Evolutionary conservation across 352 stramenopile genomes (phyloP).

Genomic region (Saprolegnia diclina): DNA sequence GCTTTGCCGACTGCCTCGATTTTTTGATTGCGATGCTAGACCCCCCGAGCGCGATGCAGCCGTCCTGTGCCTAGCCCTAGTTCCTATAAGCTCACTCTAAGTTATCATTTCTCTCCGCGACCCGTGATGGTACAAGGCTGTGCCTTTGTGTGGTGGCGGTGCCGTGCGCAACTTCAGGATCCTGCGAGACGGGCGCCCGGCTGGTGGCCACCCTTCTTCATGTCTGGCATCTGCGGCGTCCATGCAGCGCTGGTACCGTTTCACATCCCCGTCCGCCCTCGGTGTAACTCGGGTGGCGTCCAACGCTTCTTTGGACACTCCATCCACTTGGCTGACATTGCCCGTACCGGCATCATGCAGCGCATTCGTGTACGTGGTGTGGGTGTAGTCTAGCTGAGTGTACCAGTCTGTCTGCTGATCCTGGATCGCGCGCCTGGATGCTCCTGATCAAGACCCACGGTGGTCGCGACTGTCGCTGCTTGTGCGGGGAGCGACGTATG

Average conservation of each 20-base stretch:
- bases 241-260: slow-evolving; percentile 11
- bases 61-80: background rate
- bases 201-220: background rate
- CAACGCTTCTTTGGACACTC: slow-evolving; percentile 19
- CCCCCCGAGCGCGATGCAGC: background rate
- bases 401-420: no score
- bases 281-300: slow-evolving; percentile 10
- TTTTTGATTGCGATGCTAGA: slow-evolving; percentile 5
- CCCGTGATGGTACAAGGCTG: background rate
- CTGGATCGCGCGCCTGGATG: no score
- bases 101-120: background rate
- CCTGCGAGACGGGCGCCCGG: background rate
- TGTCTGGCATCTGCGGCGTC: slow-evolving; percentile 3
- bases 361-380: no score
- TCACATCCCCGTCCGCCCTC: background rate
- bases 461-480: background rate
- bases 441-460: background rate
- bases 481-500: background rate
- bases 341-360: background rate
- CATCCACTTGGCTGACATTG: slow-evolving; percentile 19
- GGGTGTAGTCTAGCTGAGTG: no score
- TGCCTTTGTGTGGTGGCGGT: background rate
- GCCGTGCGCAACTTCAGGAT: background rate
- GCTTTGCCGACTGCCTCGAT: slow-evolving; percentile 2
- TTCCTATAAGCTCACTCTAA: background rate